Evolutionary conservation across 2,329 filamentous ascomycete genomes (phyloP), one percentile per base, ranked within the genome.

Genomic region (Dactylellina leptospora): DNA sequence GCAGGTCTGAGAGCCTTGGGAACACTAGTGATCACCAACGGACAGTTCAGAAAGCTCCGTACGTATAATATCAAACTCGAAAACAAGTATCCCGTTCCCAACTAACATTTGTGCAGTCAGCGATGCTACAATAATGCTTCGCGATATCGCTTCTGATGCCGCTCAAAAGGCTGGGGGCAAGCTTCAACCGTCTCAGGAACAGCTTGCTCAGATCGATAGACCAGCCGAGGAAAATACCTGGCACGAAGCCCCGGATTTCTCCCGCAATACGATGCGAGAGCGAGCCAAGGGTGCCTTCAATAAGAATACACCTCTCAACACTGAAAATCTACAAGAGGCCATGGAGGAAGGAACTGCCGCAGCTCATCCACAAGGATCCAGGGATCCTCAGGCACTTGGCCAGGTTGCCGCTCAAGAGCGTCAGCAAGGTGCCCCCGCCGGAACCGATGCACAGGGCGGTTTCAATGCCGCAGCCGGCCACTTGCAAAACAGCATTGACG

Each of bases 31-130:
- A 90, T 97, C 78, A 96, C 93, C 77, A 99, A 99, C 77, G 95
- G 95, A 75, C 93, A 97, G 80, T 97, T 96, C 84, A 87, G 92
- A 76, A 96, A 96, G 83, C 86, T 96, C 30, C 81, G 90, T 89
- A 86, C 80, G 89, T 61, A n/a, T n/a, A n/a, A n/a, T 18, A 22
- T 27, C 16, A 36, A 38, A 38, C 20, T 11, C 28, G 4, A 13
- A 33, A 11, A 28, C 20, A 25, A 47, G 30, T 20, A 18, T 13
- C 4, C 11, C 4, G 8, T 27, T 2, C 16, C 8, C 30, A 16
- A 59, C 27, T 11, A 53, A 61, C 9, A 16, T 54, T n/a, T 56
- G 77, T 66, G 79, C 78, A 42, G 70, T 96, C 75, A 90, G 85
- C 73, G 95, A 99, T 83, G 89, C 90, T 10, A 86, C 86, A 23